phyloP scores from a whole-genome alignment of 768 basidiomycete species.

The Rhodotorula toruloides region DNA sequence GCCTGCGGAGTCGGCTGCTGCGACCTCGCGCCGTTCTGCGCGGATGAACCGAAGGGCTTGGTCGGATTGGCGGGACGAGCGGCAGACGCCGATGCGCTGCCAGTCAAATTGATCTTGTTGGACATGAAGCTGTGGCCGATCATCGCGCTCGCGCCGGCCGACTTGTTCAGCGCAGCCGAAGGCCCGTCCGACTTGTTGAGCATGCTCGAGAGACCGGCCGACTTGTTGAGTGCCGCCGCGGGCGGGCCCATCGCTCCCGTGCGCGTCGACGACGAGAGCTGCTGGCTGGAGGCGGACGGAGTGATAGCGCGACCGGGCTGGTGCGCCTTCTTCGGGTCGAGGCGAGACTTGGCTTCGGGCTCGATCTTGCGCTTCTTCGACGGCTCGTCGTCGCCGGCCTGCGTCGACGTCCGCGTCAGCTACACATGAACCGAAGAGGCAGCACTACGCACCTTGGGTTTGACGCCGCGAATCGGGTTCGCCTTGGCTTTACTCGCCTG shows the following conservation, averaged over 20 bases:
- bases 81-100: conserved; percentile 49
- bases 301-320: conserved; percentile 44
- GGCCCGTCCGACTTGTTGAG: conserved; percentile 24
- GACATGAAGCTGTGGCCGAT: conserved; percentile 45
- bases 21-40: background rate
- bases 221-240: conserved; percentile 55
- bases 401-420: background rate
- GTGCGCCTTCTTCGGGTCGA: conserved; percentile 57
- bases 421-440: background rate
- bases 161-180: conserved; percentile 35
- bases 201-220: background rate
- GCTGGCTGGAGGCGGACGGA: conserved; percentile 11
- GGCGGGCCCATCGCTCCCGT: conserved; percentile 49
- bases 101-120: conserved; percentile 17
- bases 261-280: conserved; percentile 15
- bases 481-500: conserved; percentile 24
- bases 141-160: conserved; percentile 61
- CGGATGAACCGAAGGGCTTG: conserved; percentile 18
- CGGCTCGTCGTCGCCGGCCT: conserved; percentile 58
- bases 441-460: conserved; percentile 20
- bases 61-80: conserved; percentile 53
- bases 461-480: conserved; percentile 7
- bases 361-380: conserved; percentile 66
- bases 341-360: conserved; percentile 56
- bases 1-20: background rate